phyloP scores from a whole-genome alignment of 331 rosid species.

The Telfairia occidentalis region DNA sequence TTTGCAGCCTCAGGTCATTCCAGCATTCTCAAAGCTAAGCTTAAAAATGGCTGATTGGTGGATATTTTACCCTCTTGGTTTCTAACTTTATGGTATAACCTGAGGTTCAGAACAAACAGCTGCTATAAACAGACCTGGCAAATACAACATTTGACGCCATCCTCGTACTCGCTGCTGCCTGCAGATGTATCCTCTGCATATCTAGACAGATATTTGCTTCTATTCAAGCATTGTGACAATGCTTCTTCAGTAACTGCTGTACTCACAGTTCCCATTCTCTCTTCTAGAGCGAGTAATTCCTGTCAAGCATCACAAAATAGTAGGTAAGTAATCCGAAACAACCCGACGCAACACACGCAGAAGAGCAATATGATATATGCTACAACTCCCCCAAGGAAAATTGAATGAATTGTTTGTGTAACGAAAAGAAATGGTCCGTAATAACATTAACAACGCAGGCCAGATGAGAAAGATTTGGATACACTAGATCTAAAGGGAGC shows the following conservation, averaged over 20 bases:
- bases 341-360: background rate
- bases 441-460: constrained; percentile 1
- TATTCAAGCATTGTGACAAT: constrained; percentile 51
- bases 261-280: constrained; percentile 93
- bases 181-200: constrained; percentile 25
- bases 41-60: background rate
- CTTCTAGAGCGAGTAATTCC: constrained; percentile 94
- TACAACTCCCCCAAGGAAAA: background rate
- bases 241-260: constrained; percentile 86
- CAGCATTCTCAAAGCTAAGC: background rate
- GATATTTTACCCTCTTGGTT: background rate
- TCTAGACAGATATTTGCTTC: constrained; percentile 33
- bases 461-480: background rate
- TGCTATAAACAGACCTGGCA: constrained; percentile 59
- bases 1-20: background rate
- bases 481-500: background rate
- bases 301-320: constrained; percentile 13
- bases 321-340: background rate
- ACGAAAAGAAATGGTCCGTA: background rate
- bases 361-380: background rate
- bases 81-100: background rate
- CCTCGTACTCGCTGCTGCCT: constrained; percentile 33
- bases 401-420: background rate
- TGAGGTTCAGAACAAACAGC: background rate
- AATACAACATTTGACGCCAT: constrained; percentile 75